Evolutionary conservation across 805 yeast species (phyloP), one percentile per base, ranked within the genome.

Genomic region (Wickerhamiella sorbophila): DNA sequence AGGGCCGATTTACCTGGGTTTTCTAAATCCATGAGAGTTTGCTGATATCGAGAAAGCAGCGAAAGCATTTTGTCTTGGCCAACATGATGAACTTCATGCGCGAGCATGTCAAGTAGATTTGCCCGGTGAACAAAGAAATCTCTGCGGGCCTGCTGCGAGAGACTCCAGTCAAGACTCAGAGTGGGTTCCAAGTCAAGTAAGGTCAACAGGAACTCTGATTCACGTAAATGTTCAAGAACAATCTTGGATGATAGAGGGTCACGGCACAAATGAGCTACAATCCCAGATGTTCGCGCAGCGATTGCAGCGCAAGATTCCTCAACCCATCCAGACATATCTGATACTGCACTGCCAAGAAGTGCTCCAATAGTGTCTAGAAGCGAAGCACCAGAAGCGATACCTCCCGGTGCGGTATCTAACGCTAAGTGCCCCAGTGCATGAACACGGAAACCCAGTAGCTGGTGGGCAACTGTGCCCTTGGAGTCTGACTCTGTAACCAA

Each of bases 391-490:
- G 83, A 70, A 2, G 60, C 60, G 40, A 79, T 69, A 19, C 75
- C 74, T 0, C 84, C 75, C 1, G 62, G 54, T 1, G 65, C 55
- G 3, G 55, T 46, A 14, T 68, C 65, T 2, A 58, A 47, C 2
- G 75, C 75, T n/a, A 77, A 56, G 0, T 72, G 57, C 17, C 76
- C 61, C n/a, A 70, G 65, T 40, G 69, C 72, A 1, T 62, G 58
- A 31, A 70, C 61, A 33, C 73, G 75, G 57, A 77, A 85, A 0
- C 97, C 97, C 1, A 88, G 65, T 6, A 88, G 57, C 50, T 79
- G 77, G 55, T 86, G 96, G 1, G 88, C 64, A 1, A 80, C 68
- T 0, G 78, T 69, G 4, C 75, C 69, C 14, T 59, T 61, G 9
- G 61, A 62, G 0, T 66, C 60, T 26, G 49, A 31, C 15, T 44